Evolutionary conservation across 2,329 filamentous ascomycete species (phyloP), one percentile per base, ranked within the genome.

Genomic region (Dothistroma septosporum): DNA sequence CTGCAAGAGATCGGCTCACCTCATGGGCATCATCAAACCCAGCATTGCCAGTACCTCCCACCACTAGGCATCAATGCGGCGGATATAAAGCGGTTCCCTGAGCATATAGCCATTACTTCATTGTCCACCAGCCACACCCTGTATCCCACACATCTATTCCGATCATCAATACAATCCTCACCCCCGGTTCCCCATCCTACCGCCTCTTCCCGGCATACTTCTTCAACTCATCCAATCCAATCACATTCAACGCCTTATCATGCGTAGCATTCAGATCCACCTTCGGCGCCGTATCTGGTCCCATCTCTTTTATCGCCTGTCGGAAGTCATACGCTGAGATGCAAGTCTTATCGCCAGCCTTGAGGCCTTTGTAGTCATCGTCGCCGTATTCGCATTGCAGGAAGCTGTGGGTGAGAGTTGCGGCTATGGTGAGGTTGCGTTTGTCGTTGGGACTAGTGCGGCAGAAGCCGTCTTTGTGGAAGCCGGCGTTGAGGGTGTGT

Each of bases 341-440:
- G 21, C 61, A 65, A 33, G 59, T 63, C 28, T 61, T 63, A 46
- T 63, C 55, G 2, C 61, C 61, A 22, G 61, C 63, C 16, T 53
- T 53, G 9, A 61, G 59, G 35, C 53, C 53, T 22, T 35, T 41
- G 14, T 55, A 56, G 41, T 44, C 41, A 47, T 65, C 58, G 49
- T 65, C 61, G 49, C 64, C 63, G 57, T 59, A 63, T 41, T 63
- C 58, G 63, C 53, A 63, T 53, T 65, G 61, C 21, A 63, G 53
- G 22, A 65, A 65, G 14, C 46, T 50, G 53, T 65, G 61, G 14
- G 61, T 63, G 7, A 65, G 41, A 8, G 61, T 65, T 35, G 61
- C 63, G 14, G 61, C 63, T 56, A 65, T 48, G 53, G 61, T 63
- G 59, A 61, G 63, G 47, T 59, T 35, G 22, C 58, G 53, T 28